Percentiles rank a stretch among this genome's conserved stretches.
These are phyloP conservation scores for Coemansia sp. DNA, from an alignment of 192 early-diverging fungal species.

Conservation along the genomic window DNA sequence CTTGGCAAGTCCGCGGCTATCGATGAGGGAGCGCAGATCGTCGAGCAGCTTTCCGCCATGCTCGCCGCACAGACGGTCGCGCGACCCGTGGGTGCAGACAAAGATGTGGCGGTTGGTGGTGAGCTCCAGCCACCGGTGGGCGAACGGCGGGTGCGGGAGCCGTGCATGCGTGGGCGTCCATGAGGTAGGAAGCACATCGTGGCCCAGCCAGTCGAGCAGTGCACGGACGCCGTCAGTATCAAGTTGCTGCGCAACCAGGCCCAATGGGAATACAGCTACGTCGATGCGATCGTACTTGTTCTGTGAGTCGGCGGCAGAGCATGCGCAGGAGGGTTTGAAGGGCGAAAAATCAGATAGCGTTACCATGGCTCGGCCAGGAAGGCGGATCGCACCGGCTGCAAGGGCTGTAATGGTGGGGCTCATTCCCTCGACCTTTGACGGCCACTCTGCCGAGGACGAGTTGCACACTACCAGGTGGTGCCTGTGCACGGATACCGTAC, in stretches of 20 bases:
- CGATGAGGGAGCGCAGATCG: constrained; percentile 29
- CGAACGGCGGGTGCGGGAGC: constrained; percentile 32
- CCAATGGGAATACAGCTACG: constrained; percentile 44
- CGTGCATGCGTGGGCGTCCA: constrained; percentile 20
- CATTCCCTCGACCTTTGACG: constrained; percentile 44
- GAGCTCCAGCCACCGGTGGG: constrained; percentile 46
- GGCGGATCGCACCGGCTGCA: constrained; percentile 30
- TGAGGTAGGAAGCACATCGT: constrained; percentile 31
- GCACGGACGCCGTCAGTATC: constrained; percentile 24
- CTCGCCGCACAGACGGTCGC: constrained; percentile 40
- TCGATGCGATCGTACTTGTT: constrained; percentile 30
- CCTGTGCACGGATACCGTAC: constrained; percentile 38
- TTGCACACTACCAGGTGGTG: constrained; percentile 51
- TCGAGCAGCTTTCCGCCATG: constrained; percentile 37
- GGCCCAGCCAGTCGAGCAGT: constrained; percentile 35
- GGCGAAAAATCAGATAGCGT: constrained; percentile 51
- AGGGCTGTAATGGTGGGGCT: constrained; percentile 39
- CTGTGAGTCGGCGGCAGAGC: neutral
- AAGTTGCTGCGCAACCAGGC: constrained; percentile 36
- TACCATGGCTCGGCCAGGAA: constrained; percentile 48
- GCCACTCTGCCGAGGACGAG: constrained; percentile 44
- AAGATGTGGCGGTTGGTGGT: constrained; percentile 48
- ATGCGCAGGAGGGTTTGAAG: too few species aligned
- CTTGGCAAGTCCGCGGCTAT: constrained; percentile 13
- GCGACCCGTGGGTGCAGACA: constrained; percentile 51